Base-by-base conservation (phyloP, 192 early-diverging fungal genomes). In the Coemansia sp. region DNA sequence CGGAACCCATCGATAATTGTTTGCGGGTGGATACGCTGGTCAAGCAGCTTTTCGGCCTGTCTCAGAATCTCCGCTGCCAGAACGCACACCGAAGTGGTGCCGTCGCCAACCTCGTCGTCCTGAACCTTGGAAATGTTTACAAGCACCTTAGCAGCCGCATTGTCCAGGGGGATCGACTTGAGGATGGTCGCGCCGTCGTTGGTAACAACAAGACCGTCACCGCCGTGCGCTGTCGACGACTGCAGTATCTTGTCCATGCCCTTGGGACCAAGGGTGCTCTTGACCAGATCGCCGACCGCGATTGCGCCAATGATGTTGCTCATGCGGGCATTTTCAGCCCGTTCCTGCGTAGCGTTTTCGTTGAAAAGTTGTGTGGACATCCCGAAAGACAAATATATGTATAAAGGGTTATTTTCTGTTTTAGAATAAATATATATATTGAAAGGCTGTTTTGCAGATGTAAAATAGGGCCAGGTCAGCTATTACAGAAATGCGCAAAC, bases 221-320 rank as follows among this genome's bases (percentile, higher is more conserved):
- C 81, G 65, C 93, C 86, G 20, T 68, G 75, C 20, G 64, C 67
- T 18, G 75, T 58, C 0, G 75, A 45, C 56, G 97, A 99, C 79
- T 99, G 97, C 71, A 99, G 89, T 70, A 96, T 98, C 85, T 99
- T 99, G 87, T 99, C 97, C 96, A 99, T 98, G 75, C 97, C 97
- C 83, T 98, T 97, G 68, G 97, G 97, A 22, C 97, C 97, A 20
- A 98, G 88, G 14, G 97, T 98, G 75, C 90, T 94, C 77, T 98
- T 98, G 63, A 99, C 95, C 66, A 99, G 87, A 87, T 99, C 97
- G 48, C 96, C 97, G 54, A 99, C 93, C 59, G 97, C 97, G 74
- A 99, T 99, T 43, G 97, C 97, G 7, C 97, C 97, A 67, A 99
- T 95, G 83, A 99, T 78, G 79, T 85, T 85, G 79, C 73, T 83